These are phyloP conservation scores for Suhomyces yuchorum DNA, from an alignment of 1,139 yeast species.

Conservation along the genomic window DNA sequence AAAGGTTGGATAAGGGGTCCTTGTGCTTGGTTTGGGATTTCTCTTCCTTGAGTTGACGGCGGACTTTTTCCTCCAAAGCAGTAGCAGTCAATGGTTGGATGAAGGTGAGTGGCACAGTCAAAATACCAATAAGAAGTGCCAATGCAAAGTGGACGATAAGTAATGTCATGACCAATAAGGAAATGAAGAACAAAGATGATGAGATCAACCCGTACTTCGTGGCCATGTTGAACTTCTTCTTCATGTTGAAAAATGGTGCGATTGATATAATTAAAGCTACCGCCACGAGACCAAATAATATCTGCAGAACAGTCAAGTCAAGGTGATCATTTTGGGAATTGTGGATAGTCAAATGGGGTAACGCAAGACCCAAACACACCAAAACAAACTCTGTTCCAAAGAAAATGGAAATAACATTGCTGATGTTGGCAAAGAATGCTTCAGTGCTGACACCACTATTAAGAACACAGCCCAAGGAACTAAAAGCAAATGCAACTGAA, in stretches of 20 bases:
- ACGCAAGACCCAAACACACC: constrained; percentile 27
- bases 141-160: constrained; percentile 84
- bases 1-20: constrained; percentile 17
- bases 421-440: constrained; percentile 28
- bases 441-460: constrained; percentile 38
- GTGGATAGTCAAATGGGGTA: constrained; percentile 29
- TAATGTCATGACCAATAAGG: constrained; percentile 71
- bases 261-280: constrained; percentile 23
- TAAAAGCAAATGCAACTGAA: constrained; percentile 69
- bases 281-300: constrained; percentile 24
- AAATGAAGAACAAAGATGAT: constrained; percentile 57
- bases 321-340: constrained; percentile 17
- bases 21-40: constrained; percentile 3
- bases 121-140: constrained; percentile 68
- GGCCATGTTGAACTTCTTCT: constrained; percentile 21
- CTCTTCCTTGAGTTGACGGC: constrained; percentile 1
- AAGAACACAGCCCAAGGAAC: constrained; percentile 63
- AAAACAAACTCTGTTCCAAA: constrained; percentile 40
- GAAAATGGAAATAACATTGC: constrained; percentile 31
- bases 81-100: constrained; percentile 45
- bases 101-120: constrained; percentile 72
- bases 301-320: constrained; percentile 20
- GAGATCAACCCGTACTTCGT: constrained; percentile 36
- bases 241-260: constrained; percentile 22
- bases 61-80: constrained; percentile 8